Percentiles rank a stretch among this genome's conserved stretches.
phyloP scores from a whole-genome alignment of 2,329 filamentous ascomycete species.

The Nemania diffusa region DNA sequence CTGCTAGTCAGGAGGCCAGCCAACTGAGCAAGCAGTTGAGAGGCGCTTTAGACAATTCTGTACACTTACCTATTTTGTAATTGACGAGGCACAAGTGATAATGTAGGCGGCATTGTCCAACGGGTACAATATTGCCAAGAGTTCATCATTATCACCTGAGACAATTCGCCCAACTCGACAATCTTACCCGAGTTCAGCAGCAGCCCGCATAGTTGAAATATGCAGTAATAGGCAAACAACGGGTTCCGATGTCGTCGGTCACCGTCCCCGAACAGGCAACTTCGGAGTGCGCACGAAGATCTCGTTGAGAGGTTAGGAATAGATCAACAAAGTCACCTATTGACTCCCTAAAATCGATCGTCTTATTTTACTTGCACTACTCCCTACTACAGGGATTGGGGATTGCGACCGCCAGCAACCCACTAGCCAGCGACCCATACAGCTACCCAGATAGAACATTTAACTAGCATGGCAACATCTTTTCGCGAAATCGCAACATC shows the following conservation, averaged over 20 bases:
- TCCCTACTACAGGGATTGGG: background rate
- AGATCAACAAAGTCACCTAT: conserved; percentile 14
- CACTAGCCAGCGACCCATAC: background rate
- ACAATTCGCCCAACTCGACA: conserved; percentile 8
- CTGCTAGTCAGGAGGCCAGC: background rate
- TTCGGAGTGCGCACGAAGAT: background rate
- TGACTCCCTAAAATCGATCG: conserved; percentile 5
- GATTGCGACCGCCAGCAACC: background rate
- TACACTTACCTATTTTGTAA: background rate
- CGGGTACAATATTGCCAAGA: background rate
- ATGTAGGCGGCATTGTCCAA: too few relatives aligned
- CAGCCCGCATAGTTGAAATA: too few relatives aligned
- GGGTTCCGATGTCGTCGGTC: background rate
- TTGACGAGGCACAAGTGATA: background rate
- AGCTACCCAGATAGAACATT: background rate
- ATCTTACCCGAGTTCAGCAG: conserved; percentile 4
- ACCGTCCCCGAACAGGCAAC: background rate
- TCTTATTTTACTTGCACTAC: background rate
- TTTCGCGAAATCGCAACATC: conserved; percentile 25
- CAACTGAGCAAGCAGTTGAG: background rate
- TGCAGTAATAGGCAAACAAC: background rate
- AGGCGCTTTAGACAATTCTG: background rate
- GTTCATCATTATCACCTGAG: background rate
- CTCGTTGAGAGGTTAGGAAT: background rate
- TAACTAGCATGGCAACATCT: conserved; percentile 27